Evolutionary conservation across 306 rosid genomes (phyloP).

Genomic region (Quercus aquifolioides): DNA sequence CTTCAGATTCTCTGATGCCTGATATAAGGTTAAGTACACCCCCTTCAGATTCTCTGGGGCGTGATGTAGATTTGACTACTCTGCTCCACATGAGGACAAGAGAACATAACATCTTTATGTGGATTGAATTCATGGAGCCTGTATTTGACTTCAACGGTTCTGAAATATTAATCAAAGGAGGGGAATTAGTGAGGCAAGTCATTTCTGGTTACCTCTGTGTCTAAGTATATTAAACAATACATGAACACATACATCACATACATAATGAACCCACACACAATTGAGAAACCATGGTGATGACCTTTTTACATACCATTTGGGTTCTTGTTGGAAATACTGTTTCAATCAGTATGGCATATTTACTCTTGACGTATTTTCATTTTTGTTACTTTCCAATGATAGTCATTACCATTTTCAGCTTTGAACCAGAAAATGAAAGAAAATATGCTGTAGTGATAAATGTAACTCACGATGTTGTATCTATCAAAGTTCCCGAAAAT

Average conservation of each 20-base stretch:
- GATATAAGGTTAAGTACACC: conserved; percentile 70
- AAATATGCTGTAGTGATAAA: no score
- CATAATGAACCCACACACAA: neutral
- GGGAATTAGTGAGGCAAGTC: conserved; percentile 63
- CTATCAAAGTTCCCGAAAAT: no score
- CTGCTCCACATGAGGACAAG: conserved; percentile 47
- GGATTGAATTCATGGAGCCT: conserved; percentile 61
- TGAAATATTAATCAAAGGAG: conserved; percentile 61
- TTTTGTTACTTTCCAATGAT: conserved; percentile 11
- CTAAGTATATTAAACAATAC: neutral
- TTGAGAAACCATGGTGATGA: neutral
- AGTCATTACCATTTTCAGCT: conserved; percentile 43
- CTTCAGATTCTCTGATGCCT: conserved; percentile 38
- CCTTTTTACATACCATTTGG: neutral
- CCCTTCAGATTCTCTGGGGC: neutral
- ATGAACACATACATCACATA: neutral
- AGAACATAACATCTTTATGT: conserved; percentile 50
- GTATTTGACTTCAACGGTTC: conserved; percentile 75
- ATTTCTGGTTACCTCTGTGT: neutral
- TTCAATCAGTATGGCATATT: neutral
- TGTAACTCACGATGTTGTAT: no score
- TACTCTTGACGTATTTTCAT: neutral
- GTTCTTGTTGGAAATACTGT: neutral
- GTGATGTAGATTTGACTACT: no score
- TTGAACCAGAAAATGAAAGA: conserved; percentile 45